Evolutionary conservation across 768 basidiomycete species (phyloP).

Genomic region (Tephrocybe sp.): DNA sequence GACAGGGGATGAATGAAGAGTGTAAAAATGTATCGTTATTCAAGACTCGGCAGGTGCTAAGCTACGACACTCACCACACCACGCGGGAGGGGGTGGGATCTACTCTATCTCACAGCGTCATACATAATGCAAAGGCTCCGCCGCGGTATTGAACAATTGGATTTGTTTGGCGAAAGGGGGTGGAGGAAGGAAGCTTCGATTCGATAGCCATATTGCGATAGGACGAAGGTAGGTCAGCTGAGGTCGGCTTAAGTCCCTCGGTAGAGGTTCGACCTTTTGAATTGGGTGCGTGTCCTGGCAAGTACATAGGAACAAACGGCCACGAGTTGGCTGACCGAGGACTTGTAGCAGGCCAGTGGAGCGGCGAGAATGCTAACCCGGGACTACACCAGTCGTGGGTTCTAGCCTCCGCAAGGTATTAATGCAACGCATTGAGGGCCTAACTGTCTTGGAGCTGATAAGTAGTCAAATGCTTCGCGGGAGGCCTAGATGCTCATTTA

Average conservation of each 20-base stretch:
- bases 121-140: no score
- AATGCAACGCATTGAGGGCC: no score
- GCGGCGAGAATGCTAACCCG: not conserved
- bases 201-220: not conserved
- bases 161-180: no score
- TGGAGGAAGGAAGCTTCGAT: no score
- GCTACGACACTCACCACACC: not conserved
- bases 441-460: not conserved
- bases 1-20: not conserved
- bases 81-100: not conserved
- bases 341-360: not conserved
- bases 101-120: not conserved
- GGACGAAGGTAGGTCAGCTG: not conserved
- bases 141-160: no score
- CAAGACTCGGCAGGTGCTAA: not conserved
- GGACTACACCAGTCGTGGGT: not conserved
- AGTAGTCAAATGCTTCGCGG: not conserved
- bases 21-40: not conserved
- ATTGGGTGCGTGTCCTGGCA: no score
- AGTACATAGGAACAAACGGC: not conserved
- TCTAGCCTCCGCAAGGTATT: not conserved
- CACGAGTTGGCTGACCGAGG: not conserved
- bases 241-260: not conserved
- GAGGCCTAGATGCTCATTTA: not conserved
- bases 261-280: no score